These are phyloP conservation scores for Hypoxylon sp. DNA, from an alignment of 2,329 filamentous ascomycete genomes.

Conservation along the genomic window DNA sequence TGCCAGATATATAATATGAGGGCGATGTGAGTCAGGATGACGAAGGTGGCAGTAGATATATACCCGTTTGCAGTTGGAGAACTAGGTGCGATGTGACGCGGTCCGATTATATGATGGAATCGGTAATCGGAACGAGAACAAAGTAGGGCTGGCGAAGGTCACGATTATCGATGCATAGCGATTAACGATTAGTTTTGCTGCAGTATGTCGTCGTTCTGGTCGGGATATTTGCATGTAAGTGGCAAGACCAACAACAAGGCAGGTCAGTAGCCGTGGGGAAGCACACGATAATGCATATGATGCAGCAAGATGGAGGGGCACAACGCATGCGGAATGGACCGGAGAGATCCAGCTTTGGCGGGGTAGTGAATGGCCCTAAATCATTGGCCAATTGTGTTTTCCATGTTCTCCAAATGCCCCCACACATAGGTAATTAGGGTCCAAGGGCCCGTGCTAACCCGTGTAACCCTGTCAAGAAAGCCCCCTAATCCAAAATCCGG, in stretches of 20 bases:
- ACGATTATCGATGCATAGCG: constrained; percentile 19
- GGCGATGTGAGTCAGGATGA: neutral
- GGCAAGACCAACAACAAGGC: constrained; percentile 4
- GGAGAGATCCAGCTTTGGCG: constrained; percentile 22
- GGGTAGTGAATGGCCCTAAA: constrained; percentile 26
- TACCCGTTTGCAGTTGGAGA: constrained; percentile 7
- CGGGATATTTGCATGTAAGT: constrained; percentile 8
- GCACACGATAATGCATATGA: constrained; percentile 27
- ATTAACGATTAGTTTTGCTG: constrained; percentile 27
- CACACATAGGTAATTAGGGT: neutral
- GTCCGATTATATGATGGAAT: constrained; percentile 8
- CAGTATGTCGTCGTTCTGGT: constrained; percentile 44
- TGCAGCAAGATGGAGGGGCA: constrained; percentile 38
- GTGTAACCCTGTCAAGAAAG: constrained; percentile 17
- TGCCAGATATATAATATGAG: neutral
- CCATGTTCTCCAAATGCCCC: neutral
- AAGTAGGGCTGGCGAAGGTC: neutral
- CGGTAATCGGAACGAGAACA: constrained; percentile 1
- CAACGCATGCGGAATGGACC: constrained; percentile 20
- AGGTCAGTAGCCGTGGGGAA: constrained; percentile 8
- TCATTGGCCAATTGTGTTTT: constrained; percentile 26
- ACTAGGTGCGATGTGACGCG: neutral
- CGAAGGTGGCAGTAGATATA: constrained; percentile 6
- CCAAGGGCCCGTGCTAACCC: constrained; percentile 3
- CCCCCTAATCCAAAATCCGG: constrained; percentile 23